phyloP scores from a whole-genome alignment of 176 grass and related monocot species.

The Ampelocalamus luodianensis region DNA sequence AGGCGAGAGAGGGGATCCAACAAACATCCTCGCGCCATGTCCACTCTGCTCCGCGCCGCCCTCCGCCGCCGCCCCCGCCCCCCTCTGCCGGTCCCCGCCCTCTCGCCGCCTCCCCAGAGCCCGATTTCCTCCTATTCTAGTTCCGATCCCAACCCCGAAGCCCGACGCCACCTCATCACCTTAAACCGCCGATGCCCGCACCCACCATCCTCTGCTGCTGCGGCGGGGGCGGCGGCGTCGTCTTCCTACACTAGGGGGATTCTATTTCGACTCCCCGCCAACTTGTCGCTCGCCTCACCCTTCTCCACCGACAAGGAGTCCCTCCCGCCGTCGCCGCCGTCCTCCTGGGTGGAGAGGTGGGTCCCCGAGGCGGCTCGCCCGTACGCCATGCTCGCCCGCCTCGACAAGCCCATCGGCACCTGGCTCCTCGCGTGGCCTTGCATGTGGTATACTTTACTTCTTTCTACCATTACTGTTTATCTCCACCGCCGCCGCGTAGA shows the following conservation, averaged over 20 bases:
- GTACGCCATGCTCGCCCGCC: conserved; percentile 75
- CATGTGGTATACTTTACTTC: conserved; percentile 61
- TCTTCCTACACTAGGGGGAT: neutral
- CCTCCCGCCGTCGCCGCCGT: too few species aligned
- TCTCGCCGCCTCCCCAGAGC: conserved; percentile 2
- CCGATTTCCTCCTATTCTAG: neutral
- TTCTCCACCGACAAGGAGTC: conserved; percentile 17
- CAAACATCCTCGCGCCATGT: neutral
- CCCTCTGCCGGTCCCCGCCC: neutral
- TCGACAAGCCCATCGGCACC: conserved; percentile 83
- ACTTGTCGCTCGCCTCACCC: neutral
- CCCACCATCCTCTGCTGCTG: neutral
- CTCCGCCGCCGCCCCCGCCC: conserved; percentile 37
- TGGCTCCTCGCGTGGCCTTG: conserved; percentile 87
- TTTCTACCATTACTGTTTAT: neutral
- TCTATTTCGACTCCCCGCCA: neutral
- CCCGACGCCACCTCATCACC: conserved; percentile 29
- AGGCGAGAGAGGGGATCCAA: too few species aligned
- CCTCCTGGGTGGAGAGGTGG: conserved; percentile 70
- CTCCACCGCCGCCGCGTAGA: neutral
- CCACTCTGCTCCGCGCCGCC: conserved; percentile 47
- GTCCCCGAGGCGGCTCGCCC: conserved; percentile 61
- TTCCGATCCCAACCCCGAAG: neutral
- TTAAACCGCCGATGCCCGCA: neutral
- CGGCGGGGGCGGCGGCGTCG: neutral